Conservation (phyloP, 2,329 filamentous ascomycete genomes). For the Coniosporium tulheliwenetii region DNA sequence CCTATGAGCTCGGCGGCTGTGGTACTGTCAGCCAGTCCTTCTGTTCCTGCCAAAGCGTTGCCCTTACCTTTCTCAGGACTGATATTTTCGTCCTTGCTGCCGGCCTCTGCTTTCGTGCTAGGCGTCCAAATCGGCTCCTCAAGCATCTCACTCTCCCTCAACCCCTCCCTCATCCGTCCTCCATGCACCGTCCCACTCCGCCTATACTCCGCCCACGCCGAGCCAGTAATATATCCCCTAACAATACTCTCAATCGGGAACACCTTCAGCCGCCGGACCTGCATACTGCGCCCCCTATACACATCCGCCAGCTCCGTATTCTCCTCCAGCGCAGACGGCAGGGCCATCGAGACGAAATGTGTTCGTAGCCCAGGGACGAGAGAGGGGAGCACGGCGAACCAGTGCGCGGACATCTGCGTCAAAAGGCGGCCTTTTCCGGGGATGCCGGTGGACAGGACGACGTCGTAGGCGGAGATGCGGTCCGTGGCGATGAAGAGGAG, state of each 20-base stretch:
- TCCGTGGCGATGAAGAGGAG: constrained; percentile 78
- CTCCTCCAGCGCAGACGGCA: constrained; percentile 34
- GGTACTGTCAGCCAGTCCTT: background rate
- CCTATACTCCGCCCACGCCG: constrained; percentile 67
- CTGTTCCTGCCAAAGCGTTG: constrained; percentile 2
- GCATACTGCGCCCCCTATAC: constrained; percentile 55
- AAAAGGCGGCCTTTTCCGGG: constrained; percentile 52
- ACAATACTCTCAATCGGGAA: constrained; percentile 74
- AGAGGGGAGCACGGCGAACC: constrained; percentile 46
- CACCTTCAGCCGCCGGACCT: constrained; percentile 56
- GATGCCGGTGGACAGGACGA: constrained; percentile 50
- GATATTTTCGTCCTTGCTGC: constrained; percentile 77
- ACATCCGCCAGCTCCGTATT: constrained; percentile 11
- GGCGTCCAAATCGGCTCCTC: constrained; percentile 61
- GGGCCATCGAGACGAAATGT: constrained; percentile 44
- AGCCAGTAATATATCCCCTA: constrained; percentile 80
- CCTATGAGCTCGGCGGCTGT: constrained; percentile 46
- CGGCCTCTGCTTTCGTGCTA: constrained; percentile 69
- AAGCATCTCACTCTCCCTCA: constrained; percentile 56
- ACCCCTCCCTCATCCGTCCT: constrained; percentile 48
- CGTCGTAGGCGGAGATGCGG: constrained; percentile 91
- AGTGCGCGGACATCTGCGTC: constrained; percentile 50
- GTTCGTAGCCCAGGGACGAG: constrained; percentile 43
- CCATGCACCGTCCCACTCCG: constrained; percentile 65
- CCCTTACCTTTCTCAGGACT: constrained; percentile 45